Evolutionary conservation across 371 early-diverging fungal species (phyloP).

Genomic region (Chytridium lagenaria): DNA sequence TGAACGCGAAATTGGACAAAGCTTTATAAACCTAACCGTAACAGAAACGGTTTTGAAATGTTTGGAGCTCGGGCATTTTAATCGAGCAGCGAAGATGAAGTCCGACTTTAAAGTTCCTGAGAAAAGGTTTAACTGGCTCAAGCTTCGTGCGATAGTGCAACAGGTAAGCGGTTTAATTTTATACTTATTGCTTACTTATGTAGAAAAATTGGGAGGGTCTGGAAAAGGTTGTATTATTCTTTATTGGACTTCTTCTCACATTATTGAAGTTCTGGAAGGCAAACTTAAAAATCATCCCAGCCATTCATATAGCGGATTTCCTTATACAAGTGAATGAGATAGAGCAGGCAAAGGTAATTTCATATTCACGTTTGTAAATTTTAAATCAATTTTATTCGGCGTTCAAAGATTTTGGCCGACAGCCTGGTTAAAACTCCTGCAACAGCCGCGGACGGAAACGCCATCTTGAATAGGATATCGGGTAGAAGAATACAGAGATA

Average conservation of each 20-base stretch:
- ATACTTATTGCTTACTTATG: constrained; percentile 1
- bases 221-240: constrained; percentile 60
- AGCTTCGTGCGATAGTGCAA: constrained; percentile 81
- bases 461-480: neutral
- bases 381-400: neutral
- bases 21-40: constrained; percentile 75
- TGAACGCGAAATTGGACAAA: constrained; percentile 71
- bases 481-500: neutral
- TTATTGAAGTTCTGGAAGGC: constrained; percentile 31
- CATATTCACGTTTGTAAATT: too few species aligned
- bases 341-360: constrained; percentile 30
- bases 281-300: constrained; percentile 17
- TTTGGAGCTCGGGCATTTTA: constrained; percentile 72
- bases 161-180: constrained; percentile 24
- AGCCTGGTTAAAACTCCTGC: neutral
- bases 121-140: constrained; percentile 71
- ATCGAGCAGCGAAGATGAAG: constrained; percentile 76
- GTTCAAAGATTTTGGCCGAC: neutral
- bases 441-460: constrained; percentile 11
- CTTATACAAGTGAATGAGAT: constrained; percentile 21
- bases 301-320: constrained; percentile 22
- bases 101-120: constrained; percentile 90
- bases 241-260: neutral
- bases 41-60: constrained; percentile 87
- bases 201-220: constrained; percentile 86